Evolutionary conservation across 2,329 filamentous ascomycete species (phyloP).

Genomic region (Hymenoscyphus occultus): DNA sequence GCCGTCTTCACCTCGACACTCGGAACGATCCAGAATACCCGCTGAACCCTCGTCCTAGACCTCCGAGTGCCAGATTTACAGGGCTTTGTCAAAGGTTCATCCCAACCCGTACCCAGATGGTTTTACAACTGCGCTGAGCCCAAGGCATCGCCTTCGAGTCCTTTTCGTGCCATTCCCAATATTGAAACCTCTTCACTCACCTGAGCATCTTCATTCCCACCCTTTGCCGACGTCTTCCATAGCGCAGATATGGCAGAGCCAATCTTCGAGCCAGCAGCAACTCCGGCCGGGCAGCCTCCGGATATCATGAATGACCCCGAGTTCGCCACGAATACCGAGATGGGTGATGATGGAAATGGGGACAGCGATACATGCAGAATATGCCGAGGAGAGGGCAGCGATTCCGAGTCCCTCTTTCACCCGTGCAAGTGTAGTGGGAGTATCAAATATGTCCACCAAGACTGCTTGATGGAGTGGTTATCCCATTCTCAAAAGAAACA

Average conservation of each 20-base stretch:
- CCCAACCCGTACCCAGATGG: slow-evolving; percentile 23
- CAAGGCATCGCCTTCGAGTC: slow-evolving; percentile 31
- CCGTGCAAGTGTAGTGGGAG: slow-evolving; percentile 99
- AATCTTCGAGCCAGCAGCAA: slow-evolving; percentile 3
- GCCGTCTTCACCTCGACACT: not conserved
- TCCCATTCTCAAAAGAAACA: slow-evolving; percentile 99
- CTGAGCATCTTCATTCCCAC: not conserved
- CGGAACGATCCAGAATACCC: not conserved
- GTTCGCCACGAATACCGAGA: slow-evolving; percentile 42
- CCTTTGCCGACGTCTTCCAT: not conserved
- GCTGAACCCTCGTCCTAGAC: not conserved
- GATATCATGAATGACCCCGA: slow-evolving; percentile 58
- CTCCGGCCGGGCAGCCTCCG: slow-evolving; percentile 29
- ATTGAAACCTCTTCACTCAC: too few relatives aligned
- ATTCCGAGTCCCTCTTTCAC: slow-evolving; percentile 86
- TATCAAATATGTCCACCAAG: slow-evolving; percentile 97
- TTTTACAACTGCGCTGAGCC: slow-evolving; percentile 22
- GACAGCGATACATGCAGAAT: slow-evolving; percentile 85
- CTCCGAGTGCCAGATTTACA: not conserved
- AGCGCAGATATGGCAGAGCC: slow-evolving; percentile 23
- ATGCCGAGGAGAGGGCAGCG: slow-evolving; percentile 83
- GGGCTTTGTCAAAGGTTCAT: not conserved
- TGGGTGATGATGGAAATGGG: slow-evolving; percentile 32
- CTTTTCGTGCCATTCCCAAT: not conserved
- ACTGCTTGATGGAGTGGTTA: slow-evolving; percentile 98